Evolutionary conservation across 1,284 basidiomycete species (phyloP), one percentile per base, ranked within the genome.

Genomic region (Pholiota adiposa): DNA sequence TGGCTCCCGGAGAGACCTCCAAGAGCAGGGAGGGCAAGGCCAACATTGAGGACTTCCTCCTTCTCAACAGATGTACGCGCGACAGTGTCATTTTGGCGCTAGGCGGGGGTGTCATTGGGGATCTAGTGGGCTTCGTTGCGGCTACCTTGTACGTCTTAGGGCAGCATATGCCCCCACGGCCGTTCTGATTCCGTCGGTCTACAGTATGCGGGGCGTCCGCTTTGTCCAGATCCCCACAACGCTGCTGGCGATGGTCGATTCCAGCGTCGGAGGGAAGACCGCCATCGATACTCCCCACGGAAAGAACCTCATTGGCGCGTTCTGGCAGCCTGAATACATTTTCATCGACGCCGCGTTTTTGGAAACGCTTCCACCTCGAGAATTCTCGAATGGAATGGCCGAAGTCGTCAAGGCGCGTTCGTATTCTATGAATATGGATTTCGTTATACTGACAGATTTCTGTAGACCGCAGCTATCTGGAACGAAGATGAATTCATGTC

Each of bases 381-480:
- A 99, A 74, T 96, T 98, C 67, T 93, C 94, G 44, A 99, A 99
- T 72, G 97, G 97, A 49, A 98, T 99, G 94, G 96, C 97, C 1
- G 97, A 99, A 75, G 93, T 98, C 3, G 89, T 99, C 75, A 99
- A 98, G 85, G 94, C 93, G 60, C 66, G 79, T 74, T 52, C 16
- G 58, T 34, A 44, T 43, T 57, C 19, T 34, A 14, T 55, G 61
- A 18, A 51, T 16, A 52, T 36, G 46, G 8, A 56, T 50, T 21
- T 48, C 58, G 56, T 27, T 27, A 14, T 48, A 40, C 38, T 54
- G 29, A 59, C 19, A 48, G 7, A 23, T 50, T 5, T 34, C 14
- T 48, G 14, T 70, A 96, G 94, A 98, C 96, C 25, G 96, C 96
- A 3, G 96, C 95, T 8, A 98, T 98, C 69, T 97, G 96, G 95